phyloP scores from a whole-genome alignment of 2,329 filamentous ascomycete species.

The Ophiocordyceps unilateralis region DNA sequence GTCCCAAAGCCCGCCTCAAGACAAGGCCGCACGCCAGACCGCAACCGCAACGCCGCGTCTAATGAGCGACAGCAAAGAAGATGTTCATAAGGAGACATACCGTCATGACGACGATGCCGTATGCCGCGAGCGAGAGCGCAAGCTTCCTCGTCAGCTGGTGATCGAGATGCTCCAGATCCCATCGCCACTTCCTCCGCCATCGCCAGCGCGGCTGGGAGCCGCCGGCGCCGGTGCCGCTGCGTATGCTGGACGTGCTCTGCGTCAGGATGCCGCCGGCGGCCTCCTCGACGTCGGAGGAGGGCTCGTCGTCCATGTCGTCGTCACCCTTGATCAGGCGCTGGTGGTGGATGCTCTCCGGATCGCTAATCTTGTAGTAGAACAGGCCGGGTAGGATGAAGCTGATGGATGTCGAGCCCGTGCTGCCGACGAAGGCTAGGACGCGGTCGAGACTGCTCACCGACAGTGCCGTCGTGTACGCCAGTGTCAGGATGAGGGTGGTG shows the following conservation, averaged over 20 bases:
- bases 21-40: too few species aligned
- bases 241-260: conserved; percentile 27
- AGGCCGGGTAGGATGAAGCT: conserved; percentile 91
- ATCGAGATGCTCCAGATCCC: conserved; percentile 47
- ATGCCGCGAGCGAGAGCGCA: conserved; percentile 60
- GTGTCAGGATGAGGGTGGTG: conserved; percentile 68
- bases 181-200: conserved; percentile 38
- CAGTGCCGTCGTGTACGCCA: conserved; percentile 78
- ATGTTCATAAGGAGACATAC: conserved; percentile 76
- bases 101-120: conserved; percentile 77
- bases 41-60: conserved; percentile 6
- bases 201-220: conserved; percentile 22
- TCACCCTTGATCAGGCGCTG: conserved; percentile 82
- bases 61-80: conserved; percentile 55
- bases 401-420: conserved; percentile 86
- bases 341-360: conserved; percentile 71
- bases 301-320: conserved; percentile 55
- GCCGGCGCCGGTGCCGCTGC: conserved; percentile 19
- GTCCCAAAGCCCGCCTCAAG: too few species aligned
- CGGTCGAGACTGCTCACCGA: conserved; percentile 79
- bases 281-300: conserved; percentile 32
- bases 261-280: conserved; percentile 19
- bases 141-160: conserved; percentile 50
- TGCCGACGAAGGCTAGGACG: conserved; percentile 87
- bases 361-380: conserved; percentile 97